Conservation (phyloP, 805 yeast species). For the Dipodascus geniculatus region DNA sequence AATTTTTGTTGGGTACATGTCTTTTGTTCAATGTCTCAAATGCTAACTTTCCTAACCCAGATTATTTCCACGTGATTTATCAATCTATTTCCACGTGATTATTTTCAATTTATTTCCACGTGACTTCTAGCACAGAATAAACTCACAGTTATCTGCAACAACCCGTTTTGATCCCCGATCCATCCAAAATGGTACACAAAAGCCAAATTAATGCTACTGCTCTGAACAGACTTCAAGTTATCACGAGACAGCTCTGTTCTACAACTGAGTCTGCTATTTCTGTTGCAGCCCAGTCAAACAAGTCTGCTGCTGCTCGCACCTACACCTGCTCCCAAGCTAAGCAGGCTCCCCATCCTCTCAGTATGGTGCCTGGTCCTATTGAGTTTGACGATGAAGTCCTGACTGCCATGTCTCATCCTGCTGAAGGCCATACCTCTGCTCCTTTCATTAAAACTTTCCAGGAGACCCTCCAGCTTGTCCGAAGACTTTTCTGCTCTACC, state of each 20-base stretch:
- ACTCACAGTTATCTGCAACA: too few species aligned
- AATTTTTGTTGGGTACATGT: neutral
- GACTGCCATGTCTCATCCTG: constrained; percentile 68
- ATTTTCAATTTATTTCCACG: neutral
- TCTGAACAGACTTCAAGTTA: neutral
- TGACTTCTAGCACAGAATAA: too few species aligned
- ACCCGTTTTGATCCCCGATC: neutral
- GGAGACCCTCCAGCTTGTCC: constrained; percentile 49
- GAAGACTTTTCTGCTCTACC: constrained; percentile 63
- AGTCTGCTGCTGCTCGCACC: neutral
- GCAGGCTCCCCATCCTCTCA: constrained; percentile 24
- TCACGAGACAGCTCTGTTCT: neutral
- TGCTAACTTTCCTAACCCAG: too few species aligned
- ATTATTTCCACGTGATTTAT: too few species aligned
- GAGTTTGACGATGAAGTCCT: constrained; percentile 73
- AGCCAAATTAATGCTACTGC: too few species aligned
- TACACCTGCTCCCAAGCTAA: neutral
- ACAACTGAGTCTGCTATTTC: neutral
- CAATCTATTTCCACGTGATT: neutral
- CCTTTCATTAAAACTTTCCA: constrained; percentile 70
- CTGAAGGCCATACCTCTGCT: constrained; percentile 83
- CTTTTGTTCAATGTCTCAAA: too few species aligned
- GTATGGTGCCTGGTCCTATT: constrained; percentile 79
- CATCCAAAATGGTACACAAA: too few species aligned
- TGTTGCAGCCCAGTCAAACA: neutral